Conservation (phyloP, 2,329 filamentous ascomycete species). For the Trichoderma breve region DNA sequence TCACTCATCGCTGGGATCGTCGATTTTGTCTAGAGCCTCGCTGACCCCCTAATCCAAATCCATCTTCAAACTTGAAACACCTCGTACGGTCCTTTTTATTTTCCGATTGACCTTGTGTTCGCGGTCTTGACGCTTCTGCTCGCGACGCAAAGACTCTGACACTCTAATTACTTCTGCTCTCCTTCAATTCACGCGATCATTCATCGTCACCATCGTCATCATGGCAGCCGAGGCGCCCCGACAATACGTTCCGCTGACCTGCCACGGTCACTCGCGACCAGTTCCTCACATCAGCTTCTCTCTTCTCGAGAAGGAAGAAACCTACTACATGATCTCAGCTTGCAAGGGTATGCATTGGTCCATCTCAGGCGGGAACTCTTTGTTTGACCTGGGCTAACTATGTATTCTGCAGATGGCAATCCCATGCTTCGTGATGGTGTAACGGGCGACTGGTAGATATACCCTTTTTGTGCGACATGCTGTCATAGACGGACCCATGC, state of each 20-base stretch:
- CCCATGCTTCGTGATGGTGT: slow-evolving; percentile 96
- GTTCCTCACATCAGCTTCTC: slow-evolving; percentile 93
- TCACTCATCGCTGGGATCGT: not conserved
- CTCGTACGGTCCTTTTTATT: not conserved
- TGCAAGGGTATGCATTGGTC: slow-evolving; percentile 68
- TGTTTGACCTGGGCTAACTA: slow-evolving; percentile 1
- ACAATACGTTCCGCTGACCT: slow-evolving; percentile 82
- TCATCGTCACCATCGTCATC: not conserved
- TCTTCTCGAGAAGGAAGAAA: slow-evolving; percentile 73
- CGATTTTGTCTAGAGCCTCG: not conserved
- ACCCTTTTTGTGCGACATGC: not conserved
- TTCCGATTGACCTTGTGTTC: not conserved
- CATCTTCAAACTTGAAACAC: slow-evolving; percentile 3
- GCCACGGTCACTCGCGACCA: slow-evolving; percentile 89
- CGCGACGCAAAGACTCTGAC: not conserved
- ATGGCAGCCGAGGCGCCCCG: slow-evolving; percentile 42
- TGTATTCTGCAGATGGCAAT: slow-evolving; percentile 72
- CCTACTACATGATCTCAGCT: slow-evolving; percentile 89
- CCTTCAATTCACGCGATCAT: not conserved
- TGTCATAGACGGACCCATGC: not conserved
- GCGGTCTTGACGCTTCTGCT: not conserved
- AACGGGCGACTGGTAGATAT: slow-evolving; percentile 76
- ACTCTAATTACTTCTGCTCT: not conserved
- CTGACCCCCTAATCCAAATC: not conserved
- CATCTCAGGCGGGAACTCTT: not conserved